These are phyloP conservation scores for Acorus calamus DNA, from an alignment of 106 monocot species.

Conservation along the genomic window DNA sequence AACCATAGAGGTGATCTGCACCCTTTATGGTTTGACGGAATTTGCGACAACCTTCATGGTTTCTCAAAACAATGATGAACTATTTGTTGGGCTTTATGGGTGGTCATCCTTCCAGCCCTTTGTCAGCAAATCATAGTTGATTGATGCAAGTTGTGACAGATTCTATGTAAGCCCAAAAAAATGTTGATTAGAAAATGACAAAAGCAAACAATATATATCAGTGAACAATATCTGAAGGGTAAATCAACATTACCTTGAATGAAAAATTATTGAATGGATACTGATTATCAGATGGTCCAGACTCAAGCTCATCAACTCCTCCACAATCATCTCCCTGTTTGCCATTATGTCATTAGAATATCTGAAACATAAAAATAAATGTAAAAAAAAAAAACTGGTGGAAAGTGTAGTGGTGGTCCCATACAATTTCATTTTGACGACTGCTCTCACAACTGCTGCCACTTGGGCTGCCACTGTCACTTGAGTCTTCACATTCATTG, in stretches of 20 bases:
- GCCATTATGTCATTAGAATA: background rate
- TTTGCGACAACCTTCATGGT: background rate
- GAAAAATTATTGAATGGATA: conserved; percentile 98
- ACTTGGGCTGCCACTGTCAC: conserved; percentile 79
- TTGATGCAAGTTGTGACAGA: conserved; percentile 87
- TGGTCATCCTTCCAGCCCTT: conserved; percentile 80
- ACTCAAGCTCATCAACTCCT: conserved; percentile 61
- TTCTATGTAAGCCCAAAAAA: conserved; percentile 35
- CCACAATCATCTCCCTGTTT: conserved; percentile 63
- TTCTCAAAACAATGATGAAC: background rate
- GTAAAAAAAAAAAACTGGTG: too few relatives aligned
- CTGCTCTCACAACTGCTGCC: conserved; percentile 78
- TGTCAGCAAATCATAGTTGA: conserved; percentile 85
- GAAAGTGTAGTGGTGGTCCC: background rate
- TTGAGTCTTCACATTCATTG: conserved; percentile 80
- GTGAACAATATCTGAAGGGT: background rate
- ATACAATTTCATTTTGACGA: conserved; percentile 72
- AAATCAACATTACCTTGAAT: conserved; percentile 59
- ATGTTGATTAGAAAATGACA: background rate
- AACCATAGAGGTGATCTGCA: too few relatives aligned
- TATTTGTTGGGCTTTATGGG: conserved; percentile 34
- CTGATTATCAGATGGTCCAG: conserved; percentile 41
- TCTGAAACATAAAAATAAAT: too few relatives aligned
- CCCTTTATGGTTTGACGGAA: too few relatives aligned
- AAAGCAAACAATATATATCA: background rate